These are phyloP conservation scores for Setaria italica DNA, from an alignment of 202 grass and related monocot genomes.

Conservation along the genomic window DNA sequence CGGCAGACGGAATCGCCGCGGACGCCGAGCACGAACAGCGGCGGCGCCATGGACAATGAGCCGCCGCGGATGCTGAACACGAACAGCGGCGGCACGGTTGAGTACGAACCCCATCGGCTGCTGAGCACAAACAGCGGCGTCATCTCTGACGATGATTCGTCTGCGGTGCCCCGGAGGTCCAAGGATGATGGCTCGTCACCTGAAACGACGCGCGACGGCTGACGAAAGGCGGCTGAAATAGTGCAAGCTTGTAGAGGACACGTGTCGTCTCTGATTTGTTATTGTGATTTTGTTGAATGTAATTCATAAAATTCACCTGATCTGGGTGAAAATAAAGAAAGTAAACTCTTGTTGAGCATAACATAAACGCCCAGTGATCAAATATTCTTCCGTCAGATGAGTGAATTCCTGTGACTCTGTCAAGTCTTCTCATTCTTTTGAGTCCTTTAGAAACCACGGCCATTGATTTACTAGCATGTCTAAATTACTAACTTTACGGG, in stretches of 20 bases:
- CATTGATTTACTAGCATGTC: not conserved
- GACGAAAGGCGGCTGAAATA: not conserved
- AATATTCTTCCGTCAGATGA: not conserved
- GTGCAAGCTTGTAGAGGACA: slow-evolving; percentile 1
- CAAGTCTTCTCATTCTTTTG: not conserved
- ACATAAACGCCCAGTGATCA: not conserved
- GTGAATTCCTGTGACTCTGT: not conserved
- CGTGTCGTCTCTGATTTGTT: not conserved
- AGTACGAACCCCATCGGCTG: not conserved
- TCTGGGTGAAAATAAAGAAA: slow-evolving; percentile 20
- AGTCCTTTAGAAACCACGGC: not conserved
- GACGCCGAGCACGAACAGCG: not conserved
- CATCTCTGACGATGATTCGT: not conserved
- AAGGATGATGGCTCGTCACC: not conserved
- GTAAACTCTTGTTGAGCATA: not conserved
- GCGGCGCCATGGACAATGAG: not conserved
- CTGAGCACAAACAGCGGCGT: not conserved
- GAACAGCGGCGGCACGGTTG: not conserved
- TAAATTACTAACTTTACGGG: not conserved
- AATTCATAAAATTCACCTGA: slow-evolving; percentile 24
- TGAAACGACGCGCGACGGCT: not conserved
- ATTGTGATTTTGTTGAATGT: not conserved
- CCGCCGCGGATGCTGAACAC: not conserved
- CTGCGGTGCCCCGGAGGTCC: not conserved
- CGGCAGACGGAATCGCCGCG: not conserved